Conservation (phyloP, 2,329 filamentous ascomycete genomes). For the Aspergillus japonicus region DNA sequence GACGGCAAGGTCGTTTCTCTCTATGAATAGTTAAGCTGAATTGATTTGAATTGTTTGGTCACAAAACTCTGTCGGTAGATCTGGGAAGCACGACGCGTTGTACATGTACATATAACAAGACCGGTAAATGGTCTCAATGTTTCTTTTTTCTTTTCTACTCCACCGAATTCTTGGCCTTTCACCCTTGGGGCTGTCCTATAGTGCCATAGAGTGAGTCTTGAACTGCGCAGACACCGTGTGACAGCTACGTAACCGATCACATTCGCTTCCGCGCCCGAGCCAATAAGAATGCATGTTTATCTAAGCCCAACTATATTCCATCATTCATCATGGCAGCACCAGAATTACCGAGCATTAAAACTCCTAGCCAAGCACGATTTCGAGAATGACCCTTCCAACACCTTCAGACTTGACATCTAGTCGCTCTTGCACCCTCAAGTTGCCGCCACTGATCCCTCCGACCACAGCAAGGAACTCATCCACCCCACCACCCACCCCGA, state of each 20-base stretch:
- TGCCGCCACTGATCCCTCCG: slow-evolving; percentile 24
- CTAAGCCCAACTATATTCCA: neutral
- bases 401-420: slow-evolving; percentile 43
- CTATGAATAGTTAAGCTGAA: slow-evolving; percentile 40
- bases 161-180: neutral
- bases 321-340: neutral
- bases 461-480: slow-evolving; percentile 54
- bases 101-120: slow-evolving; percentile 41
- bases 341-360: too few relatives aligned
- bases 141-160: slow-evolving; percentile 25
- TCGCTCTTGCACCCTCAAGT: slow-evolving; percentile 32
- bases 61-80: slow-evolving; percentile 24
- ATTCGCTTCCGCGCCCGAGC: neutral
- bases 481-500: slow-evolving; percentile 65
- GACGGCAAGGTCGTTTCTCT: slow-evolving; percentile 45
- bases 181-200: neutral
- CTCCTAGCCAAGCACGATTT: slow-evolving; percentile 19
- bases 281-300: slow-evolving; percentile 2
- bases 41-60: slow-evolving; percentile 20
- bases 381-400: slow-evolving; percentile 45
- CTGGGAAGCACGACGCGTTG: slow-evolving; percentile 27
- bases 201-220: neutral
- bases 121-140: slow-evolving; percentile 27
- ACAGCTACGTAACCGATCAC: neutral
- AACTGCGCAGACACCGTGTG: too few relatives aligned